Evolutionary conservation across 208 protist species (phyloP).

Genomic region (Vickermania spadyakhi): DNA sequence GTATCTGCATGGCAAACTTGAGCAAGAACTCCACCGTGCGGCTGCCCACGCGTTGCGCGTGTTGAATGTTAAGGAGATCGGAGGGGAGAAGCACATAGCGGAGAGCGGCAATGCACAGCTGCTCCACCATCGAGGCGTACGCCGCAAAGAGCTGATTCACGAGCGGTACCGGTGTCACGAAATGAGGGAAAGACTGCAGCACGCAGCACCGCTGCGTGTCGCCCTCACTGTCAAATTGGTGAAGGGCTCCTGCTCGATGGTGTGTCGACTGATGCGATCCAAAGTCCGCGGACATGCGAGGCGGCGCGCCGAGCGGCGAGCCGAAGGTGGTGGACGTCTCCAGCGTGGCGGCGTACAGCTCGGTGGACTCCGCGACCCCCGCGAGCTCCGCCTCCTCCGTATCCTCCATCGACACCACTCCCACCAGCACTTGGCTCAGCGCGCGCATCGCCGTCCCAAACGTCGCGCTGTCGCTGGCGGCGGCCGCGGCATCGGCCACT

Average conservation of each 20-base stretch:
- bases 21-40: conserved; percentile 49
- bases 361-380: not conserved
- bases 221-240: not conserved
- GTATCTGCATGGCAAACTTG: conserved; percentile 49
- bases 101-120: conserved; percentile 60
- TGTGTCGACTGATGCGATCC: not conserved
- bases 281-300: not conserved
- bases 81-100: conserved; percentile 43
- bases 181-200: conserved; percentile 35
- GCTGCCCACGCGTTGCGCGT: conserved; percentile 33
- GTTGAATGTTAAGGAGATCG: conserved; percentile 35
- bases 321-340: conserved; percentile 7
- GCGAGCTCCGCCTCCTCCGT: not conserved
- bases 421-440: not conserved
- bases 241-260: not conserved
- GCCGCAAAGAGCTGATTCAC: conserved; percentile 50
- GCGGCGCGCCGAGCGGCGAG: not conserved
- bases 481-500: not conserved
- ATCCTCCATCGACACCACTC: not conserved
- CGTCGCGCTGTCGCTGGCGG: not conserved
- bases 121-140: conserved; percentile 54
- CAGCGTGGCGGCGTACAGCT: not conserved
- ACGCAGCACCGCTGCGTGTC: conserved; percentile 15
- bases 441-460: not conserved
- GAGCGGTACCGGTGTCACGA: conserved; percentile 59